phyloP scores from a whole-genome alignment of 345 rosid species.

The Lepidium aucheri region DNA sequence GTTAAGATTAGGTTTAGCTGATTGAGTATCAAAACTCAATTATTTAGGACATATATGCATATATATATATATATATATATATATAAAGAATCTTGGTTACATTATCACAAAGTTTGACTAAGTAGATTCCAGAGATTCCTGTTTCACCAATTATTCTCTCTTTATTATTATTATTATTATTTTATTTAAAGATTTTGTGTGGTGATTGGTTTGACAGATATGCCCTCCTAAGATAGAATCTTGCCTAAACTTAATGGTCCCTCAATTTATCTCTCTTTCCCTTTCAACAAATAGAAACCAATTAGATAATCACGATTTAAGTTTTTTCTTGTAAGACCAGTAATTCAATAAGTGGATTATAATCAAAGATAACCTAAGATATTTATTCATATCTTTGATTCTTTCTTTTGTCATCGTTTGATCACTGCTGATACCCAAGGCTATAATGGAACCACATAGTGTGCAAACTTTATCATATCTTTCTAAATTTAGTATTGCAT shows the following conservation, averaged over 20 bases:
- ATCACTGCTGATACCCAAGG: slow-evolving; percentile 4
- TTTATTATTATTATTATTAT: neutral
- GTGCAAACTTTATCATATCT: neutral
- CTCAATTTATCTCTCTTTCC: neutral
- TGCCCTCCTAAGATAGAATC: slow-evolving; percentile 14
- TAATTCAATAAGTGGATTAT: slow-evolving; percentile 8
- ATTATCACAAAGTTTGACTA: slow-evolving; percentile 17
- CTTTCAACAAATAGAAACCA: slow-evolving; percentile 1
- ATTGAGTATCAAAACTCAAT: slow-evolving; percentile 20
- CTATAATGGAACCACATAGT: slow-evolving; percentile 8
- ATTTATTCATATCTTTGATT: neutral
- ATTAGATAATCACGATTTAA: neutral
- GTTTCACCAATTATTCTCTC: slow-evolving; percentile 6
- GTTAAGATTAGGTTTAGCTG: slow-evolving; percentile 8
- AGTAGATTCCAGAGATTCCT: slow-evolving; percentile 36
- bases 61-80: neutral
- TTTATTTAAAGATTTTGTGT: neutral
- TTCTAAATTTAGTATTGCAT: slow-evolving; percentile 4
- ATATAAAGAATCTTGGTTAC: slow-evolving; percentile 13
- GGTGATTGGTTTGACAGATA: slow-evolving; percentile 17
- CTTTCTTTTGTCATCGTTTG: neutral
- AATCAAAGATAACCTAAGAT: slow-evolving; percentile 4
- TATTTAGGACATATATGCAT: slow-evolving; percentile 1
- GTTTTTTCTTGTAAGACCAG: neutral
- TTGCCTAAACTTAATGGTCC: slow-evolving; percentile 16